phyloP scores from a whole-genome alignment of 441 rosid species.

The Corymbia calophylla region DNA sequence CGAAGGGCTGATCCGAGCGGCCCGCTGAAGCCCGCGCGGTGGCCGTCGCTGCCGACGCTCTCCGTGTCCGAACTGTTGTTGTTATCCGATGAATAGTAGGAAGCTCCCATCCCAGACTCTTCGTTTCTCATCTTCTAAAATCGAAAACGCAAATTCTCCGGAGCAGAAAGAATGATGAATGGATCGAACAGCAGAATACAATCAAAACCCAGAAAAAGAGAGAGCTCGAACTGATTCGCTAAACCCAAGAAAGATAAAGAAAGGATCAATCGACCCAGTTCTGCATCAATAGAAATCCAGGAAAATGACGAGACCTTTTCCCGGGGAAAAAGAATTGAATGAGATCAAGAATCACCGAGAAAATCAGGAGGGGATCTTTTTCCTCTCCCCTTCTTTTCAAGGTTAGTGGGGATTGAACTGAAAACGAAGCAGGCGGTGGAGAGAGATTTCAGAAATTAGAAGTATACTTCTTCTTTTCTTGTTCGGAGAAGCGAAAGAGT shows the following conservation, averaged over 20 bases:
- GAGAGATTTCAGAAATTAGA: background rate
- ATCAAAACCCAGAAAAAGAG: background rate
- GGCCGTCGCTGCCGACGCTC: conserved; percentile 49
- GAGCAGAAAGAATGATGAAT: background rate
- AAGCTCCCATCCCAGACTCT: conserved; percentile 22
- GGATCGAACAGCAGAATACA: background rate
- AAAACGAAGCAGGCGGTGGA: background rate
- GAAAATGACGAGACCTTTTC: background rate
- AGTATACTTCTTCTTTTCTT: background rate
- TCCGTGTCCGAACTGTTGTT: conserved; percentile 62
- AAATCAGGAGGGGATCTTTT: background rate
- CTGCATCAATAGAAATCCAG: background rate
- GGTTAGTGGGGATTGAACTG: background rate
- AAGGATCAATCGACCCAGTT: background rate
- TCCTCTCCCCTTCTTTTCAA: background rate
- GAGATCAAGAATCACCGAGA: background rate
- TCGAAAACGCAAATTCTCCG: background rate
- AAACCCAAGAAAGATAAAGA: background rate
- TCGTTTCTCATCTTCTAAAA: conserved; percentile 21
- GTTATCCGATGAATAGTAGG: conserved; percentile 3
- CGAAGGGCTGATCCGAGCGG: conserved; percentile 31
- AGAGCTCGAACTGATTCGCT: background rate
- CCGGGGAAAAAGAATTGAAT: background rate
- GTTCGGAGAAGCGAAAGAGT: background rate
- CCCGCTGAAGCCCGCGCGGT: conserved; percentile 55